Percentiles rank a stretch among this genome's conserved stretches.
Evolutionary conservation across 495 filamentous ascomycete species (phyloP).

Genomic region (Penicillium maclennaniae): DNA sequence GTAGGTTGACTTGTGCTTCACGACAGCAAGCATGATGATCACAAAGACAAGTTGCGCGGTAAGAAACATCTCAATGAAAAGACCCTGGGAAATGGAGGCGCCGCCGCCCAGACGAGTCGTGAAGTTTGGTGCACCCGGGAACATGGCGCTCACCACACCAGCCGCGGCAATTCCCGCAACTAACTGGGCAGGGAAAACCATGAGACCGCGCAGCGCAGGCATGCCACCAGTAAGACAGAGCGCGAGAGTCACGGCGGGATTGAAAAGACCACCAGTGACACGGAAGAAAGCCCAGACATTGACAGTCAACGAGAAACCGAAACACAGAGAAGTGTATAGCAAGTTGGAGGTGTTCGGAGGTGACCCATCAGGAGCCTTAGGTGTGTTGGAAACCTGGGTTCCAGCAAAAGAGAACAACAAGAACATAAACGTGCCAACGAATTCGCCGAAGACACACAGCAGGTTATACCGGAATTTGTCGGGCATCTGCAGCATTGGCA

Average conservation of each 20-base stretch:
- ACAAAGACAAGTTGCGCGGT: slow-evolving; percentile 74
- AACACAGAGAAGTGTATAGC: slow-evolving; percentile 66
- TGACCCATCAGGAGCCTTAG: slow-evolving; percentile 30
- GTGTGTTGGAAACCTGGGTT: slow-evolving; percentile 67
- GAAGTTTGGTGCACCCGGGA: slow-evolving; percentile 61
- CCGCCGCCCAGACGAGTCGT: slow-evolving; percentile 54
- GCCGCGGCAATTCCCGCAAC: slow-evolving; percentile 56
- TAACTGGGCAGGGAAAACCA: slow-evolving; percentile 54
- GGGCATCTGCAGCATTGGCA: slow-evolving; percentile 40
- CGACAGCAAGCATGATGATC: slow-evolving; percentile 78
- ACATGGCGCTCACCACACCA: slow-evolving; percentile 58
- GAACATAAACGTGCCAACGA: slow-evolving; percentile 79
- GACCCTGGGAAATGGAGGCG: slow-evolving; percentile 58
- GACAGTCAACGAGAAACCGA: slow-evolving; percentile 71
- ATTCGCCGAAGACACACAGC: slow-evolving; percentile 64
- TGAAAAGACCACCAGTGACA: slow-evolving; percentile 75
- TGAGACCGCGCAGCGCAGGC: slow-evolving; percentile 43
- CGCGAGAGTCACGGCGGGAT: slow-evolving; percentile 67
- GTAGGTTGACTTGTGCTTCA: slow-evolving; percentile 78
- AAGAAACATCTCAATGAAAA: slow-evolving; percentile 79
- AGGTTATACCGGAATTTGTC: slow-evolving; percentile 46
- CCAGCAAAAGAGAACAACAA: slow-evolving; percentile 78
- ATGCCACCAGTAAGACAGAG: slow-evolving; percentile 56
- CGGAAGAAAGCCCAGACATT: slow-evolving; percentile 88
- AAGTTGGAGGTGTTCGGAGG: slow-evolving; percentile 45